Conservation (phyloP, 108 stramenopile species). For the Discostella stelligeroides region DNA sequence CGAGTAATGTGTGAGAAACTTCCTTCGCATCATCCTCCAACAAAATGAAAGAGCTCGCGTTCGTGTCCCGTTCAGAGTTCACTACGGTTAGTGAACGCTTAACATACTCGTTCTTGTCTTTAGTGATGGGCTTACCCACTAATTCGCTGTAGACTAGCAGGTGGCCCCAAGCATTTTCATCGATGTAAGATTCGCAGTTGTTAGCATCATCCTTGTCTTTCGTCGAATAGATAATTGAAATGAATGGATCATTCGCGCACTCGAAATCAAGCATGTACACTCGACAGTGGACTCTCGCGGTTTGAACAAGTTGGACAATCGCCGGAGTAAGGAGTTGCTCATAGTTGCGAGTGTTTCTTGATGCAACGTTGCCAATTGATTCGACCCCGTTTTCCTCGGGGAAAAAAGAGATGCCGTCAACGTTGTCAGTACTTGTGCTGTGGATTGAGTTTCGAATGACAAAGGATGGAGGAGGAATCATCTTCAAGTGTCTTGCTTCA, state of each 20-base stretch:
- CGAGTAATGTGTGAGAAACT: slow-evolving; percentile 8
- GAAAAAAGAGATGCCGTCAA: not conserved
- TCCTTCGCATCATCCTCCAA: not conserved
- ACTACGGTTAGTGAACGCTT: not conserved
- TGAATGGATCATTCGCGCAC: not conserved
- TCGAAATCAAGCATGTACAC: slow-evolving; percentile 18
- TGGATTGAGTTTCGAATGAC: not conserved
- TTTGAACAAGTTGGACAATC: not conserved
- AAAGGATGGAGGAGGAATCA: not conserved
- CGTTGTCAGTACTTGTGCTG: not conserved
- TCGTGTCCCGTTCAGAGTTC: not conserved
- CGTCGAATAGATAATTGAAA: not conserved
- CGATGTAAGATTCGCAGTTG: not conserved
- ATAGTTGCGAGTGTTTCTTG: not conserved
- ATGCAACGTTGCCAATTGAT: not conserved
- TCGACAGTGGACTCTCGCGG: slow-evolving; percentile 6
- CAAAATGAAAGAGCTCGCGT: slow-evolving; percentile 4
- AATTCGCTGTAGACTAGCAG: not conserved
- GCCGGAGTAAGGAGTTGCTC: slow-evolving; percentile 5
- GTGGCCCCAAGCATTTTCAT: not conserved
- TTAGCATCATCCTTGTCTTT: too few species aligned
- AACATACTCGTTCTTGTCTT: not conserved
- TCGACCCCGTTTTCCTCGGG: not conserved
- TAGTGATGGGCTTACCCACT: slow-evolving; percentile 1
- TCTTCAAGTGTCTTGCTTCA: not conserved